These are phyloP conservation scores for Solanum ossicruentum DNA, from an alignment of 257 asterid species.

Conservation along the genomic window DNA sequence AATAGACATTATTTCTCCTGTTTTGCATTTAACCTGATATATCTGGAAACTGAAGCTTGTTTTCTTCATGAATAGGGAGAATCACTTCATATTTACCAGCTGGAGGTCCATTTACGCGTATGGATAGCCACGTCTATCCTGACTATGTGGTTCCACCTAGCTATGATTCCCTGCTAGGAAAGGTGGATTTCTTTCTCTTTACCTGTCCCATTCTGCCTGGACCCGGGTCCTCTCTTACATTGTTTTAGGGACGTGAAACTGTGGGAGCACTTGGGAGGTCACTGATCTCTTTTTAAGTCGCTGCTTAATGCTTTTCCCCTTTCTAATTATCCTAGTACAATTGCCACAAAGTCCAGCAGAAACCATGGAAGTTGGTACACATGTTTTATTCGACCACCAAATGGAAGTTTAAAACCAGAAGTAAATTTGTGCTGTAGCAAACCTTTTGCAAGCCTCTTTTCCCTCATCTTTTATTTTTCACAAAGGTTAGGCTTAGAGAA, in stretches of 20 bases:
- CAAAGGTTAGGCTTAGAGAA: neutral
- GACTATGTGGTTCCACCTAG: constrained; percentile 98
- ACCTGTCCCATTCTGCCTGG: neutral
- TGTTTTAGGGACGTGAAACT: neutral
- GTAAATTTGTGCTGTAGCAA: neutral
- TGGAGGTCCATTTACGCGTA: constrained; percentile 95
- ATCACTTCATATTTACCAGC: constrained; percentile 85
- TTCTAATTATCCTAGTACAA: neutral
- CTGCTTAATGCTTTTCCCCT: neutral
- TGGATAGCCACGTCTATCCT: constrained; percentile 98
- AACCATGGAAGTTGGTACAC: neutral
- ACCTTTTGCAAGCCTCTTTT: neutral
- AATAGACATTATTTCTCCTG: neutral
- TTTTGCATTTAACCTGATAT: neutral
- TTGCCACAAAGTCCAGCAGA: neutral
- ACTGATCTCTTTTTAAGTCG: neutral
- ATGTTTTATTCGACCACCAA: neutral
- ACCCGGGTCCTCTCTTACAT: neutral
- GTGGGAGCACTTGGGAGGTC: neutral
- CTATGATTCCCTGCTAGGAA: constrained; percentile 94
- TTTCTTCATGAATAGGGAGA: constrained; percentile 46
- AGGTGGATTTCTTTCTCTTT: constrained; percentile 23
- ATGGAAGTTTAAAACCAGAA: neutral
- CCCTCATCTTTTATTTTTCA: neutral
- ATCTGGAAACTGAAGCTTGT: neutral